Base-by-base conservation (phyloP, 306 rosid species). In the Vigna nakashimae region DNA sequence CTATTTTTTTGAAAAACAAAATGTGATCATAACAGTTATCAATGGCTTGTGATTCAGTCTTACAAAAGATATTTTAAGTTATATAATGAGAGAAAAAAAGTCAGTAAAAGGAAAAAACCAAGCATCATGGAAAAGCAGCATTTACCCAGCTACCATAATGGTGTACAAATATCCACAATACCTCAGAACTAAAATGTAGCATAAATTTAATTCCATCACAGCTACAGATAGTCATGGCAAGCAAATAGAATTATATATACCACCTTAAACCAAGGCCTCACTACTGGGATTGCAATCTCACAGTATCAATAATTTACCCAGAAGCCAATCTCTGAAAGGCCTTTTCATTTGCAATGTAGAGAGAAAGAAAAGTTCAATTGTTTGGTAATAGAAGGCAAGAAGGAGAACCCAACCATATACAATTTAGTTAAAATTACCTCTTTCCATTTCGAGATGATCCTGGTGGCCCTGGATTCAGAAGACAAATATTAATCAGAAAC, bases 371-470 rank as follows among this genome's bases (percentile, higher is more conserved):
- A 42, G 7, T 69, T 69, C 75, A 10, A 40, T 18, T 34, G 45
- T 30, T 50, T 46, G 73, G 14, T 68, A 18, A 53, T 68, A 46
- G 40, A 17, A 75, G 30, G 50, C 48, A 76, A 67, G 17, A 63
- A 63, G n/a, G 48, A 34, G 26, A 64, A 64, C 48, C 69, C 36
- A 64, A 17, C 7, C 5, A 36, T 1, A 74, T 14, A 55, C 64
- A 49, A 77, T 60, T 62, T 53, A 68, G 76, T 63, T 40, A 83
- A 66, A 24, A 63, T 69, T 84, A 89, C 92, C 90, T 84, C 71
- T 81, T 63, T 72, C 86, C 45, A 13, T 73, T 73, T 22, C 67
- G 45, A 70, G 65, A 80, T 74, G 76, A 74, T 83, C 74, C 60
- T 80, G 63, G 46, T 24, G 73, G 74, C 53, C 91, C 91, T 88